These are phyloP conservation scores for Skeletonema costatum DNA, from an alignment of 108 stramenopile species.

Conservation along the genomic window DNA sequence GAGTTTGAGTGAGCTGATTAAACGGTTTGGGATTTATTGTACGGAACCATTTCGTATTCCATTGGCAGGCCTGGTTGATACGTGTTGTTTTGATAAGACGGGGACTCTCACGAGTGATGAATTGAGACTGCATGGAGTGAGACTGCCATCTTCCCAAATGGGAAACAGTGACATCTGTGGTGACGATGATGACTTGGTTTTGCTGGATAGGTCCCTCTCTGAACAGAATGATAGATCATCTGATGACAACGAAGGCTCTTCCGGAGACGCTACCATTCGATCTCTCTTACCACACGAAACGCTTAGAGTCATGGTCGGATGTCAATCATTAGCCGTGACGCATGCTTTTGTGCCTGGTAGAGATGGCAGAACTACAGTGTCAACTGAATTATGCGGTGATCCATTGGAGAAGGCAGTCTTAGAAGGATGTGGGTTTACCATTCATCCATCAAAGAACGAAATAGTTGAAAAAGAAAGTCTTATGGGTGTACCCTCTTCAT, in stretches of 20 bases:
- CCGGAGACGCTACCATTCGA: neutral
- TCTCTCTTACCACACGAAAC: slow-evolving; percentile 51
- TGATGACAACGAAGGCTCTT: neutral
- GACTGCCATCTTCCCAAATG: slow-evolving; percentile 20
- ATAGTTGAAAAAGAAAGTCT: slow-evolving; percentile 18
- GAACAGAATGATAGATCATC: neutral
- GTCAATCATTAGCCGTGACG: slow-evolving; percentile 82
- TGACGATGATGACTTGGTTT: slow-evolving; percentile 35
- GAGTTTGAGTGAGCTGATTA: slow-evolving; percentile 82
- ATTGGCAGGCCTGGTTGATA: slow-evolving; percentile 87
- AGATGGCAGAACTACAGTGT: slow-evolving; percentile 28
- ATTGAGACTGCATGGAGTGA: slow-evolving; percentile 85
- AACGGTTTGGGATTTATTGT: slow-evolving; percentile 84
- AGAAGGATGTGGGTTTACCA: slow-evolving; percentile 74
- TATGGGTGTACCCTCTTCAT: neutral
- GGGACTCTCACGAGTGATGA: slow-evolving; percentile 96
- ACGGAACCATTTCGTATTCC: slow-evolving; percentile 98
- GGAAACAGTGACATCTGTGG: neutral
- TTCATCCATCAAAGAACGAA: slow-evolving; percentile 52
- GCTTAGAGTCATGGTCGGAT: slow-evolving; percentile 86
- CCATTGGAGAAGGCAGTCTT: slow-evolving; percentile 94
- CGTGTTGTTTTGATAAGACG: slow-evolving; percentile 98
- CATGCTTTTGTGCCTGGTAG: slow-evolving; percentile 20
- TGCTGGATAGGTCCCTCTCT: slow-evolving; percentile 16
- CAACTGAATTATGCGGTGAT: slow-evolving; percentile 73